Percentiles rank a stretch among this genome's conserved stretches.
Evolutionary conservation across 345 rosid genomes (phyloP).

Genomic region (Aurinia saxatilis): DNA sequence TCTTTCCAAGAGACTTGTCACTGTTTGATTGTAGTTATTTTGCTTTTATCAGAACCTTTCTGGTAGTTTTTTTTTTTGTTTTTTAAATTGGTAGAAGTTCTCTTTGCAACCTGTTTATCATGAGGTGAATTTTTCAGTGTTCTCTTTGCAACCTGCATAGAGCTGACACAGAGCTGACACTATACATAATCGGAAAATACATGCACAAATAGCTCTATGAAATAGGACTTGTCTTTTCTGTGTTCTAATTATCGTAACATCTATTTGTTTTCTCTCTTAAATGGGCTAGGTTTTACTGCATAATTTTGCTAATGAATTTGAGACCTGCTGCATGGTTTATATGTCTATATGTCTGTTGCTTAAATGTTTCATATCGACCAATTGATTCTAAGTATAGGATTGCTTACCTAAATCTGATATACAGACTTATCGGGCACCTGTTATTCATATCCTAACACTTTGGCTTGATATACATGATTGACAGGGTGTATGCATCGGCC

Average conservation of each 20-base stretch:
- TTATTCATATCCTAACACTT: not conserved
- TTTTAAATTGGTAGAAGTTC: not conserved
- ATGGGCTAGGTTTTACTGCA: not conserved
- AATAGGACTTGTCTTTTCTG: too few relatives aligned
- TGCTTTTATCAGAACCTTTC: not conserved
- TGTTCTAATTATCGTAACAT: not conserved
- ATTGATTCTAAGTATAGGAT: slow-evolving; percentile 8
- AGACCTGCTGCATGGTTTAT: not conserved
- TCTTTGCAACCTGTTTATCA: not conserved
- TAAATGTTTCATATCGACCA: not conserved
- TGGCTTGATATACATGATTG: slow-evolving; percentile 15
- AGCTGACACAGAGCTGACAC: not conserved
- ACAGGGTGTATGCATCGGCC: slow-evolving; percentile 96
- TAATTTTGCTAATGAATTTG: slow-evolving; percentile 4
- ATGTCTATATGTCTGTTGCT: slow-evolving; percentile 2
- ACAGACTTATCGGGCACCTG: slow-evolving; percentile 1
- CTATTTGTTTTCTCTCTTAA: not conserved
- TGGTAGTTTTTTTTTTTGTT: too few relatives aligned
- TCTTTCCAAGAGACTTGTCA: not conserved
- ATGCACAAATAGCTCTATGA: too few relatives aligned
- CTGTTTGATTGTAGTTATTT: not conserved
- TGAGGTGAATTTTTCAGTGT: not conserved
- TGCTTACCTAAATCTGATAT: not conserved
- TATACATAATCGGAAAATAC: too few relatives aligned
- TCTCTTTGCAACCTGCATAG: not conserved